Evolutionary conservation across 2,329 filamentous ascomycete species (phyloP).

Genomic region (Epichloe sp.): DNA sequence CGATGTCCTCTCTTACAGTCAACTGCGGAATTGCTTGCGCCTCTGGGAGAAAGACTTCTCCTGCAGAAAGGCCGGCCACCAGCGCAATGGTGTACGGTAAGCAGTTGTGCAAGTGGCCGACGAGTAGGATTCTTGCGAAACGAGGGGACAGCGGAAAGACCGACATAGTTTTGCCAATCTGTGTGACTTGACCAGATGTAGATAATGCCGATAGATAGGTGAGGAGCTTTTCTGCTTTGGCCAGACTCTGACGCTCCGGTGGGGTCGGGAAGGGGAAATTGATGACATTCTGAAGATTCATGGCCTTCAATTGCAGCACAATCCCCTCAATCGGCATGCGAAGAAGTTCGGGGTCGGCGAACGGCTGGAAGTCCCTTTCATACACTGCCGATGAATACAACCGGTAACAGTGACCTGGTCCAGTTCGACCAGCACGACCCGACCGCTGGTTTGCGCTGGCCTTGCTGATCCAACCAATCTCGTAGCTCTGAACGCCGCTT

Average conservation of each 20-base stretch:
- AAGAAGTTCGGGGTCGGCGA: slow-evolving; percentile 77
- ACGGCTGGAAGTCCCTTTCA: slow-evolving; percentile 76
- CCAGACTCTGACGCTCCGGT: slow-evolving; percentile 62
- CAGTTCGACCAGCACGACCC: slow-evolving; percentile 89
- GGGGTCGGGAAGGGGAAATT: slow-evolving; percentile 92
- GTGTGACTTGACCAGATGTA: slow-evolving; percentile 59
- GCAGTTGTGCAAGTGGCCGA: slow-evolving; percentile 72
- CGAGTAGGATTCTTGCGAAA: slow-evolving; percentile 81
- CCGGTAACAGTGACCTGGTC: slow-evolving; percentile 88
- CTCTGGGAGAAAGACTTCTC: slow-evolving; percentile 77
- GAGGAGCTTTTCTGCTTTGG: slow-evolving; percentile 74
- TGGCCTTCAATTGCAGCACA: slow-evolving; percentile 85
- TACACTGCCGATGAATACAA: slow-evolving; percentile 92
- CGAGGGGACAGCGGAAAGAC: slow-evolving; percentile 83
- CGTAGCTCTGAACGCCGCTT: slow-evolving; percentile 89
- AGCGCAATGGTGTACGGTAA: slow-evolving; percentile 77
- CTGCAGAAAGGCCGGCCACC: slow-evolving; percentile 76
- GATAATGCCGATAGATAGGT: slow-evolving; percentile 74
- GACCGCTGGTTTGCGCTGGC: slow-evolving; percentile 84
- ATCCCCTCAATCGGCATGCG: slow-evolving; percentile 87
- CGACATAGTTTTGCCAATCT: slow-evolving; percentile 68
- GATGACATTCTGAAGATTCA: slow-evolving; percentile 79
- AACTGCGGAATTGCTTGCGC: slow-evolving; percentile 56
- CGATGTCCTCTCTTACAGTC: slow-evolving; percentile 30
- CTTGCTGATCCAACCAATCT: slow-evolving; percentile 95